These are phyloP conservation scores for Cyathus striatus DNA, from an alignment of 768 basidiomycete genomes.

Conservation along the genomic window DNA sequence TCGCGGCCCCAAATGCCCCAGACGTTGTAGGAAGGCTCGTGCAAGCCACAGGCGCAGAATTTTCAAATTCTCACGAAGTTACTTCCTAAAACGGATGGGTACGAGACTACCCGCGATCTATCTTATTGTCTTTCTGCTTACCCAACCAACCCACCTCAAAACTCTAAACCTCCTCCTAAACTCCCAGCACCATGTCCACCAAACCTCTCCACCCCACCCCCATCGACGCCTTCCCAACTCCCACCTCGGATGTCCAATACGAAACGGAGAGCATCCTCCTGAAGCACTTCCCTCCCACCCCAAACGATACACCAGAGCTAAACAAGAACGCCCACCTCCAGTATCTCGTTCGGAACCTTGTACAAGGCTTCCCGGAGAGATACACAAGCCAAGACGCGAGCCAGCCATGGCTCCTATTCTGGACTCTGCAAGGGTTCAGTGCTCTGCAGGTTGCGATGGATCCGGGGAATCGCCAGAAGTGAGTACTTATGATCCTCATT, in stretches of 20 bases:
- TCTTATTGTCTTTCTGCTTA: too few relatives aligned
- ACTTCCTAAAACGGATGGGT: too few relatives aligned
- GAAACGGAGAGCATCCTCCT: constrained; percentile 65
- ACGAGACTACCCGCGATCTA: too few relatives aligned
- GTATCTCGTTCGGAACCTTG: constrained; percentile 65
- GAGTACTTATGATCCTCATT: constrained; percentile 12
- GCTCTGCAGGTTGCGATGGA: constrained; percentile 75
- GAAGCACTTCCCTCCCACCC: constrained; percentile 38
- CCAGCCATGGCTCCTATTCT: constrained; percentile 93
- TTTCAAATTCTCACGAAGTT: too few relatives aligned
- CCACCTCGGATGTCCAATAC: constrained; percentile 56
- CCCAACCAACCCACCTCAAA: too few relatives aligned
- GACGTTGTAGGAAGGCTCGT: too few relatives aligned
- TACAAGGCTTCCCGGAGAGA: constrained; percentile 75
- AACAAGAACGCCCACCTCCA: constrained; percentile 67
- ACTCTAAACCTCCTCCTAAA: too few relatives aligned
- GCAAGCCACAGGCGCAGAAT: too few relatives aligned
- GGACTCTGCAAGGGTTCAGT: constrained; percentile 85
- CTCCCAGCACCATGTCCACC: too few relatives aligned
- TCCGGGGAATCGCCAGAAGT: constrained; percentile 74
- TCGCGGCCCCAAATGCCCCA: too few relatives aligned
- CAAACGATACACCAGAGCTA: constrained; percentile 27
- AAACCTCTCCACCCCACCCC: constrained; percentile 27
- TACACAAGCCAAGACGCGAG: constrained; percentile 90
- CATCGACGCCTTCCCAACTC: constrained; percentile 55